Percentiles rank a stretch among this genome's conserved stretches.
These are phyloP conservation scores for Solanum ossicruentum DNA, from an alignment of 257 asterid genomes.

Conservation along the genomic window DNA sequence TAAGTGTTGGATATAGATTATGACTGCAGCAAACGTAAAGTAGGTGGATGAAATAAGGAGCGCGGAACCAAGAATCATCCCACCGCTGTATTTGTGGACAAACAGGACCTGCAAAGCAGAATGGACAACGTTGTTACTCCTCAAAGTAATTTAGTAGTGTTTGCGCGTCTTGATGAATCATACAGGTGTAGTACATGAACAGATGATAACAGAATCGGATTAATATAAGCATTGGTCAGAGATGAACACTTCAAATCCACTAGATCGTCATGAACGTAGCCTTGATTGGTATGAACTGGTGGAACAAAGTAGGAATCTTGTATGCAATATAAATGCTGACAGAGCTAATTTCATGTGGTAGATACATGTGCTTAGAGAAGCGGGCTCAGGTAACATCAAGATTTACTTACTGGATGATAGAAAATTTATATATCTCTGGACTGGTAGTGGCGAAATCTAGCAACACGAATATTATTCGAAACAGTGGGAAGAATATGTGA, in stretches of 20 bases:
- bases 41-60: conserved; percentile 29
- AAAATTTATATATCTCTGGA: not conserved
- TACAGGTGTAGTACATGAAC: not conserved
- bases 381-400: not conserved
- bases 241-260: not conserved
- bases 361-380: not conserved
- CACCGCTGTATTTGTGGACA: conserved; percentile 48
- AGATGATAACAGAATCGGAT: not conserved
- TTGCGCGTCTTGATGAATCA: not conserved
- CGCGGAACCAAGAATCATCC: conserved; percentile 29
- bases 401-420: not conserved
- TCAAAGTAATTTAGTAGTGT: not conserved
- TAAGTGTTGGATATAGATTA: conserved; percentile 29
- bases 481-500: not conserved
- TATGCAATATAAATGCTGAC: not conserved
- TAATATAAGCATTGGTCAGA: not conserved
- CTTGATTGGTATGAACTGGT: not conserved
- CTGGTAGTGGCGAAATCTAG: not conserved
- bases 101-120: conserved; percentile 36
- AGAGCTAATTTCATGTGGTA: not conserved
- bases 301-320: not conserved
- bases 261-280: not conserved
- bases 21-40: conserved; percentile 18
- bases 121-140: not conserved
- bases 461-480: not conserved